Base-by-base conservation (phyloP, 768 basidiomycete species). In the Pulveroboletus sp. region DNA sequence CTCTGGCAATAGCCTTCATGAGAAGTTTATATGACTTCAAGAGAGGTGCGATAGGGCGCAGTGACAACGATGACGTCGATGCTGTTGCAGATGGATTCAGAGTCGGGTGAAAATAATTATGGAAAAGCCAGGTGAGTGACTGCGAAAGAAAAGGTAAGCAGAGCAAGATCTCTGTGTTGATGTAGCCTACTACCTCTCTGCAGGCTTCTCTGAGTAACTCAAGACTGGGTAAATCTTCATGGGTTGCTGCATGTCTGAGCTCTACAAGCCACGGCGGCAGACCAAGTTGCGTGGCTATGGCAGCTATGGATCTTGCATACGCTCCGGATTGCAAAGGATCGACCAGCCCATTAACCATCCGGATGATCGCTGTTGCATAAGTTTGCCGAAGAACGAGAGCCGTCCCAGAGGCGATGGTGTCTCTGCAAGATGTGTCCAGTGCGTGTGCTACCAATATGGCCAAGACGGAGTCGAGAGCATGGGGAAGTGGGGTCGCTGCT, bases 261-360 rank as follows among this genome's bases (percentile, higher is more conserved):
- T 95, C 91, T 12, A 99, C 93, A 10, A 98, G 75, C 85, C 89
- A 93, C 0, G 76, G 70, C 0, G 96, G 95, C 2, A 99, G 73
- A 0, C 86, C 86, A 11, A 99, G 78, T 60, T 94, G 89, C 4
- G 76, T 73, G 1, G 95, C 93, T 53, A 99, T 89, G 34, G 86
- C 82, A 0, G 88, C 82, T 57, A 98, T 97, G 2, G 96, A 86
- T 19, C 93, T 77, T 3, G 96, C 95, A 63, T 89, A 98, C 17
- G 80, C 78, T 7, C 93, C 91, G 10, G 82, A 77, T 62, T 99
- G 96, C 11, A 96, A 74, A 13, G 94, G 93, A 61, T 99, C 96
- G 7, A 97, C 95, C 31, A 98, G 77, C 2, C 93, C 90, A 59
- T 98, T 99, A 56, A 98, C 89, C 56, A 98, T 81, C 27, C 95